These are phyloP conservation scores for Dispira simplex DNA, from an alignment of 192 early-diverging fungal genomes.

Conservation along the genomic window DNA sequence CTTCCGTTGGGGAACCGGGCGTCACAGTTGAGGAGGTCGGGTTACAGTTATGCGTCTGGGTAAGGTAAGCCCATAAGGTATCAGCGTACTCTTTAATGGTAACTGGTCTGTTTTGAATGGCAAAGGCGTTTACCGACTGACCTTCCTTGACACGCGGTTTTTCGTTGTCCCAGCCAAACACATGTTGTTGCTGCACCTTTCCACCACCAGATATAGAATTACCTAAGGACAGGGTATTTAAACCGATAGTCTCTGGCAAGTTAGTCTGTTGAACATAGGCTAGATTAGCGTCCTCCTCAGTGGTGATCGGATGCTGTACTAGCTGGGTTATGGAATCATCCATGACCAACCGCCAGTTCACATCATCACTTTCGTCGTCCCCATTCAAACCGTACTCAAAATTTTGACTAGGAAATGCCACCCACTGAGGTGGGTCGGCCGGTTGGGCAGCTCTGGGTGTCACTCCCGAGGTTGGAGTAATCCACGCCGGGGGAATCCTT, in stretches of 20 bases:
- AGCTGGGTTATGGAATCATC: slow-evolving; percentile 5
- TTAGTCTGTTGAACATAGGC: background rate
- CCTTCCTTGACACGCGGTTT: slow-evolving; percentile 27
- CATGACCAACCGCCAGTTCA: background rate
- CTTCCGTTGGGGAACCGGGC: no score
- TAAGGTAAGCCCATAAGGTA: no score
- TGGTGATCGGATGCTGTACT: slow-evolving; percentile 7
- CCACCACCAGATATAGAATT: no score
- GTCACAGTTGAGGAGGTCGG: no score
- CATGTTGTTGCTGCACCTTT: background rate
- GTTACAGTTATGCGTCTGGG: no score
- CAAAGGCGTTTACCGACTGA: slow-evolving; percentile 26
- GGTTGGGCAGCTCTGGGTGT: background rate
- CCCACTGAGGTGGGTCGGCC: background rate
- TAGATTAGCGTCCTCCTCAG: background rate
- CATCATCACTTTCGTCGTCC: background rate
- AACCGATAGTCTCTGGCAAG: no score
- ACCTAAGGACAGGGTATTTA: no score
- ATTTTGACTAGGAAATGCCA: background rate
- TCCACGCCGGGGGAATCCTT: slow-evolving; percentile 25
- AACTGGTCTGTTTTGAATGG: slow-evolving; percentile 62
- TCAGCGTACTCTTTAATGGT: slow-evolving; percentile 56
- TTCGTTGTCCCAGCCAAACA: slow-evolving; percentile 91
- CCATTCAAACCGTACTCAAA: background rate
- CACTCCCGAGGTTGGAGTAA: slow-evolving; percentile 13